Evolutionary conservation across 78 protist species (phyloP), one percentile per base, ranked within the genome.

Genomic region (Polysphondylium violaceum): DNA sequence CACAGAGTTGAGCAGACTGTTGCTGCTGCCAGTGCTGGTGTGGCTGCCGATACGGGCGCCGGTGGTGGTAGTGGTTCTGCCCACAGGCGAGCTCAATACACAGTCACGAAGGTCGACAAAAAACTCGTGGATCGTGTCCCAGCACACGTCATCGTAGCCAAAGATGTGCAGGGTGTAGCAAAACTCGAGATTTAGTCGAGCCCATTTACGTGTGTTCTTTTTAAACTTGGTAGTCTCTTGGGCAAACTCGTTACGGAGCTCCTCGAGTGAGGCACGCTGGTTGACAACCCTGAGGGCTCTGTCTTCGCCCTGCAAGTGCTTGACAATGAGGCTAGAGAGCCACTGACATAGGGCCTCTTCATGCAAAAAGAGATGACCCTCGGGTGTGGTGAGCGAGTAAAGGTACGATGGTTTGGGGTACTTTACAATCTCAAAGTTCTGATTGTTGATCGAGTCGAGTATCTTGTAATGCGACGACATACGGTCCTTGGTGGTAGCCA

Each of bases 361-460:
- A 21, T 78, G 89, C 2, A 88, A 7, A 55, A 88, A 88, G 51
- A 43, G 55, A 61, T 88, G 94, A 11, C 94, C 94, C 40, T 88
- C 94, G 12, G 69, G 43, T 23, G 94, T 88, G 9, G 77, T 78
- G 35, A 88, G 36, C 8, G 87, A 50, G 60, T 88, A 88, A 31
- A 88, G 88, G 36, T 78, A 88, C 9, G 94, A 78, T 25, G 94
- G 87, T 53, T 88, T 88, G 11, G 94, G 94, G 19, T 88, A 88
- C 55, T 88, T 88, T 55, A 88, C 79, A 72, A 88, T 88, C n/a
- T 88, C 94, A 61, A 88, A 76, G 33, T 60, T 78, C 50, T 88
- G 94, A 55, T 88, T 83, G 31, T 23, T 76, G 44, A 88, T 72
- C 11, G 63, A 56, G 9, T 88, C 94, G n/a, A 88, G 44, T 4